Evolutionary conservation across 2,329 filamentous ascomycete genomes (phyloP).

Genomic region (Colletotrichum tofieldiae): DNA sequence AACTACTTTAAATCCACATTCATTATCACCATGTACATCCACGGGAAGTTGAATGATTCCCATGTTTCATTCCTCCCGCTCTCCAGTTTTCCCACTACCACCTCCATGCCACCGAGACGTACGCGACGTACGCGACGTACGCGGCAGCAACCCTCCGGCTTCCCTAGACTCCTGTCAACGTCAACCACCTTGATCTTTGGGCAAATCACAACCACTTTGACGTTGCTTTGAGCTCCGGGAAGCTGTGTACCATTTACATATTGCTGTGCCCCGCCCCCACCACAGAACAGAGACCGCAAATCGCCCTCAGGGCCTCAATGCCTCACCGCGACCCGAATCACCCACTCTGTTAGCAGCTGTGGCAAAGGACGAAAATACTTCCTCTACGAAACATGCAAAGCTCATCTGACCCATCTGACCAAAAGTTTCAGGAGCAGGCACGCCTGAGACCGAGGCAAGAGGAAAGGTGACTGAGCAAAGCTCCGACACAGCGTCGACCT

Average conservation of each 20-base stretch:
- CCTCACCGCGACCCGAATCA: background rate
- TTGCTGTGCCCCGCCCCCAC: no score
- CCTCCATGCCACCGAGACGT: constrained; percentile 5
- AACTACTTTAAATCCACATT: background rate
- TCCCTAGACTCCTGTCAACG: constrained; percentile 10
- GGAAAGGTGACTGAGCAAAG: background rate
- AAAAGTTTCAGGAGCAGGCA: constrained; percentile 27
- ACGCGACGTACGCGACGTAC: constrained; percentile 17
- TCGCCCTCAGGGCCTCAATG: background rate
- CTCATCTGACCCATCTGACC: constrained; percentile 26
- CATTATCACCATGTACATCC: constrained; percentile 15
- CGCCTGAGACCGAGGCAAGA: background rate
- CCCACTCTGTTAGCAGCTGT: background rate
- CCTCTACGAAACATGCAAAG: constrained; percentile 25
- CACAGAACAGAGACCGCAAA: background rate
- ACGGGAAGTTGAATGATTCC: background rate
- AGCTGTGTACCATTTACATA: constrained; percentile 6
- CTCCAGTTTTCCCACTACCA: background rate
- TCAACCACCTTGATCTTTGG: background rate
- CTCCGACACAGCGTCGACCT: constrained; percentile 23
- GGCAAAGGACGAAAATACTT: constrained; percentile 4
- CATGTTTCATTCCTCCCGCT: constrained; percentile 11
- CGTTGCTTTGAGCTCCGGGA: background rate
- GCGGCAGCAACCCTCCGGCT: constrained; percentile 29
- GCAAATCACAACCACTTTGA: background rate